A percentile compares a stretch with the other conserved stretches of the same genome.
Evolutionary conservation across 176 grass and related monocot genomes (phyloP).

Genomic region (Triticum monococcum): DNA sequence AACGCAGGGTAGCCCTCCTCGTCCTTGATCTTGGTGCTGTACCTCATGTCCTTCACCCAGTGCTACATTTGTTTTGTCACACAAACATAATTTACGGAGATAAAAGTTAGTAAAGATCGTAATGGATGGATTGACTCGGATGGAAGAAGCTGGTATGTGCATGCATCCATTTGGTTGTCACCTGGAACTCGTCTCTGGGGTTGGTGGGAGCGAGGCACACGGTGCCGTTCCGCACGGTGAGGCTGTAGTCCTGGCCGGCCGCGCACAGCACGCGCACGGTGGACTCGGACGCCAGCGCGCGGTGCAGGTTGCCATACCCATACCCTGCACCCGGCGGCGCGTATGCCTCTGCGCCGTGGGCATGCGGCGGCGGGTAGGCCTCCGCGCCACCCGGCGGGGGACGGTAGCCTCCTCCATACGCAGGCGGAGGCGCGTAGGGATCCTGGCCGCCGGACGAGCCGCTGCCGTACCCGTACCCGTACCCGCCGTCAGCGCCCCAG

Average conservation of each 20-base stretch:
- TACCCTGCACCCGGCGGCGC: background rate
- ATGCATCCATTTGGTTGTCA: background rate
- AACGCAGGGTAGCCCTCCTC: constrained; percentile 74
- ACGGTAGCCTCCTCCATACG: background rate
- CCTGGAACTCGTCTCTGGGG: constrained; percentile 65
- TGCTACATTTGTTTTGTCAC: constrained; percentile 34
- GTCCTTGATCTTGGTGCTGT: constrained; percentile 71
- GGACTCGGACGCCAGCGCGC: constrained; percentile 34
- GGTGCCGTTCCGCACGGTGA: constrained; percentile 50
- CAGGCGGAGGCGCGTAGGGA: background rate
- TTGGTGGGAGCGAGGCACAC: constrained; percentile 61
- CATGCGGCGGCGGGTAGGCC: background rate
- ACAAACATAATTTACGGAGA: background rate
- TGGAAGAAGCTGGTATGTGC: background rate
- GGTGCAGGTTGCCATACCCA: constrained; percentile 24
- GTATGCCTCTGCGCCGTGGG: background rate
- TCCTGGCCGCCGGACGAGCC: constrained; percentile 14
- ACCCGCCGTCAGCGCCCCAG: constrained; percentile 25
- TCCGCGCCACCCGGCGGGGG: background rate
- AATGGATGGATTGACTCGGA: background rate
- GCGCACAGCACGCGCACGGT: constrained; percentile 56
- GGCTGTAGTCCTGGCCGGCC: constrained; percentile 52
- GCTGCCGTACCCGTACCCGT: background rate
- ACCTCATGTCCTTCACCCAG: constrained; percentile 87
- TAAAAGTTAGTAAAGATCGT: background rate